These are phyloP conservation scores for Echites panduratus DNA, from an alignment of 257 asterid genomes.

Conservation along the genomic window DNA sequence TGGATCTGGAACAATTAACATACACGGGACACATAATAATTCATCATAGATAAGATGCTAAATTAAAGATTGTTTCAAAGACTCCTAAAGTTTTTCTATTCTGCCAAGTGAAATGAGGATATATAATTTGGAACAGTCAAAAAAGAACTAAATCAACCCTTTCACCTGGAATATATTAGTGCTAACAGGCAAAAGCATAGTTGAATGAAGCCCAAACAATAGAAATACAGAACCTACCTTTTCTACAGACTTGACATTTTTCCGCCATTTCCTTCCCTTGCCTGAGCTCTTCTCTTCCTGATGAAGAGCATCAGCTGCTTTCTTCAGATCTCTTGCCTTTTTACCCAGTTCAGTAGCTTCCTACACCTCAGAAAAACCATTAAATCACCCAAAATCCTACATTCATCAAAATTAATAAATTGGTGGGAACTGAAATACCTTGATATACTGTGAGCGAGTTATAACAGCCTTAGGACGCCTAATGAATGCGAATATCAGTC, in stretches of 20 bases:
- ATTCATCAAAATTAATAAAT: not conserved
- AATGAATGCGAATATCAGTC: constrained; percentile 83
- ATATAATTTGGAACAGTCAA: not conserved
- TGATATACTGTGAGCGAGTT: constrained; percentile 97
- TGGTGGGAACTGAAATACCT: constrained; percentile 40
- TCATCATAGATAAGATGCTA: not conserved
- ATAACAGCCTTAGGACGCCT: constrained; percentile 99
- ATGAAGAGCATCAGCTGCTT: constrained; percentile 91
- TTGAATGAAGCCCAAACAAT: not conserved
- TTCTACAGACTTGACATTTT: constrained; percentile 90
- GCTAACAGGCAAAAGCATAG: not conserved
- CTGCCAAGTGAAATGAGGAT: not conserved
- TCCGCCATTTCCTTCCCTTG: constrained; percentile 99
- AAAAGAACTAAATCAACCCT: not conserved
- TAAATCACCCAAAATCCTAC: constrained; percentile 20
- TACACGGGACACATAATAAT: not conserved
- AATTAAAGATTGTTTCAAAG: not conserved
- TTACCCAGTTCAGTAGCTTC: constrained; percentile 97
- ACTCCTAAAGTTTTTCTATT: not conserved
- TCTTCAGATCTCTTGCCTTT: constrained; percentile 87
- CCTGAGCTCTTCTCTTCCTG: constrained; percentile 92
- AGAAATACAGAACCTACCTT: constrained; percentile 43
- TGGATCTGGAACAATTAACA: not conserved
- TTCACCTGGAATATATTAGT: not conserved
- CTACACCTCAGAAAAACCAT: constrained; percentile 31